Percentiles rank a stretch among this genome's conserved stretches.
Evolutionary conservation across 345 rosid species (phyloP).

Genomic region (Capsella bursapastoris): DNA sequence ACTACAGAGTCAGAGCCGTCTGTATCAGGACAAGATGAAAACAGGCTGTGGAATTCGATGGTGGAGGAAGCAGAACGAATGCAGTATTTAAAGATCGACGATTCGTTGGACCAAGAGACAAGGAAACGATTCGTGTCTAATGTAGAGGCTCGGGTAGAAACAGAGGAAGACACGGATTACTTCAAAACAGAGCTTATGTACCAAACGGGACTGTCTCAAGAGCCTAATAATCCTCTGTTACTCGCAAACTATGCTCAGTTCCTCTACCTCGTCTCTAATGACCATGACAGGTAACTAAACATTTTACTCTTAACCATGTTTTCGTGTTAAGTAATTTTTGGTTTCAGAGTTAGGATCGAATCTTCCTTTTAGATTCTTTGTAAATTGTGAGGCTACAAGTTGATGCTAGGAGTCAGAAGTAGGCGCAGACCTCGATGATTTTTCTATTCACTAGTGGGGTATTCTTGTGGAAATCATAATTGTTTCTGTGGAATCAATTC

Average conservation of each 20-base stretch:
- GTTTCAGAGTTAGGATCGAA: constrained; percentile 18
- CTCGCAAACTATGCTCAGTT: constrained; percentile 92
- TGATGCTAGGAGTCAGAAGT: constrained; percentile 39
- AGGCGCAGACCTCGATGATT: constrained; percentile 33
- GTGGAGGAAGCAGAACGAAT: constrained; percentile 72
- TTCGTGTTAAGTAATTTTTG: not conserved
- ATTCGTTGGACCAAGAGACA: constrained; percentile 61
- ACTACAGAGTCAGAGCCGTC: constrained; percentile 55
- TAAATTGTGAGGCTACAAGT: constrained; percentile 29
- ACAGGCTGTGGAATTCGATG: constrained; percentile 66
- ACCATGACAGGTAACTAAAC: constrained; percentile 70
- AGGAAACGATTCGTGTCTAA: constrained; percentile 66
- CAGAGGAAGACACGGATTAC: constrained; percentile 60
- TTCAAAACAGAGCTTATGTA: constrained; percentile 68
- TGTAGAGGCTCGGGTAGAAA: constrained; percentile 56
- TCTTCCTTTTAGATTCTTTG: constrained; percentile 33
- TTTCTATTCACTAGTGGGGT: constrained; percentile 37
- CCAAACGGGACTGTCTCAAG: constrained; percentile 58
- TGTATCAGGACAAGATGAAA: constrained; percentile 63
- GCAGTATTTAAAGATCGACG: constrained; percentile 52
- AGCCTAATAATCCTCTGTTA: constrained; percentile 71
- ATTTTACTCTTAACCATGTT: not conserved
- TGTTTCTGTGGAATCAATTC: constrained; percentile 13
- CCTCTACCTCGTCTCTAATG: constrained; percentile 76
- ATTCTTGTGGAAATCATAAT: not conserved